phyloP scores from a whole-genome alignment of 805 yeast genomes.

The Lipomyces yamanashiensis region DNA sequence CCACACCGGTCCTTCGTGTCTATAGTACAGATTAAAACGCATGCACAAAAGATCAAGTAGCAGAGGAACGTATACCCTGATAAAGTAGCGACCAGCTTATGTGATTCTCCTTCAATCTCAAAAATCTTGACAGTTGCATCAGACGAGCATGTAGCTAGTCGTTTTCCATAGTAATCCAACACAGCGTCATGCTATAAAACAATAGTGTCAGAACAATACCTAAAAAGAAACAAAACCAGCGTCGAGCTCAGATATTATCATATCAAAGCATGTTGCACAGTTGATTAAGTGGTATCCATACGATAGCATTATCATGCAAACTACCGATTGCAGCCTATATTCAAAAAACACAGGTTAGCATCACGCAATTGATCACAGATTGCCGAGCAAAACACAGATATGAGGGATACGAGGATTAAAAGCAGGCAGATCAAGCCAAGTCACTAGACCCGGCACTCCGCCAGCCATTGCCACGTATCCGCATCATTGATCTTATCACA shows the following conservation, averaged over 20 bases:
- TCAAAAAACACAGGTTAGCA: neutral
- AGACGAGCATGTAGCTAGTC: conserved; percentile 94
- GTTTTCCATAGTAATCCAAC: conserved; percentile 93
- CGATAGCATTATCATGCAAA: conserved; percentile 29
- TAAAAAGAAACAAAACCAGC: neutral
- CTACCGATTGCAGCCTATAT: conserved; percentile 17
- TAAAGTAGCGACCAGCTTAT: conserved; percentile 80
- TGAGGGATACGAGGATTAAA: too few relatives aligned
- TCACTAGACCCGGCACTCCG: too few relatives aligned
- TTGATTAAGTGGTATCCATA: conserved; percentile 9
- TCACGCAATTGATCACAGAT: neutral
- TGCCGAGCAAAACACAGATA: neutral
- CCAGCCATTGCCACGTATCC: too few relatives aligned
- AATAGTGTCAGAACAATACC: neutral
- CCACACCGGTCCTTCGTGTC: conserved; percentile 98
- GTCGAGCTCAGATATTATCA: neutral
- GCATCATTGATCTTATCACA: too few relatives aligned
- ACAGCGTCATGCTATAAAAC: conserved; percentile 79
- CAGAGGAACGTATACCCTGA: conserved; percentile 52
- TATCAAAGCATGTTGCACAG: too few relatives aligned
- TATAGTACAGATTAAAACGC: conserved; percentile 1
- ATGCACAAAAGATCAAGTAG: neutral
- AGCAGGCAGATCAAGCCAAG: too few relatives aligned
- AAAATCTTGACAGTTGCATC: conserved; percentile 95
- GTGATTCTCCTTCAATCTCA: conserved; percentile 84